These are phyloP conservation scores for Flaveria linearis DNA, from an alignment of 129 eudicot species.

Conservation along the genomic window DNA sequence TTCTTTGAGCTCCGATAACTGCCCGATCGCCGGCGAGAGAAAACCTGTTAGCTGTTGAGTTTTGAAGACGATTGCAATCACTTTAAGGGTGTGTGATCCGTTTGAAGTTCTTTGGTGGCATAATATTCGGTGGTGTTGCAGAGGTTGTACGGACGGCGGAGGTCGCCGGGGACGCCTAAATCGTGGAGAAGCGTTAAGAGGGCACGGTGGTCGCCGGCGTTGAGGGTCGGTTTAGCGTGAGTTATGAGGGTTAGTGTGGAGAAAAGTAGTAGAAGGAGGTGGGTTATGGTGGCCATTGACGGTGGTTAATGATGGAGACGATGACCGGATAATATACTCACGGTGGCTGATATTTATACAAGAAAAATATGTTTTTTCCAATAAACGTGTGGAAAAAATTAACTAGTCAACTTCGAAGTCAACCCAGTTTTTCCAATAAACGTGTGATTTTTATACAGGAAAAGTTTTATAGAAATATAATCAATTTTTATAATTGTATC, in stretches of 20 bases:
- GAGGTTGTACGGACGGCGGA: constrained; percentile 29
- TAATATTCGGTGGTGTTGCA: constrained; percentile 56
- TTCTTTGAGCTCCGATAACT: constrained; percentile 65
- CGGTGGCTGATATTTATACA: neutral
- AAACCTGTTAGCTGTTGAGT: constrained; percentile 46
- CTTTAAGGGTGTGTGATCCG: constrained; percentile 39
- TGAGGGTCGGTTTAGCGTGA: constrained; percentile 45
- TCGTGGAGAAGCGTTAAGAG: constrained; percentile 45
- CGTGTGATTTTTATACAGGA: too few relatives aligned
- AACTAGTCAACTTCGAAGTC: constrained; percentile 10
- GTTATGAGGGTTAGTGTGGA: constrained; percentile 39
- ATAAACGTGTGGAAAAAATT: constrained; percentile 20
- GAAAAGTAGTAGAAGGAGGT: constrained; percentile 39
- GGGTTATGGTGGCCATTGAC: constrained; percentile 49
- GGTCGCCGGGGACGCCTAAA: constrained; percentile 49
- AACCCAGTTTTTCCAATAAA: neutral
- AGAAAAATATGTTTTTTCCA: neutral
- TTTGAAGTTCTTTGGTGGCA: constrained; percentile 46
- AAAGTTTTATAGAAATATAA: too few relatives aligned
- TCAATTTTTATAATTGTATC: too few relatives aligned
- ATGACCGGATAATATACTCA: neutral
- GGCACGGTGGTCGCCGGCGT: constrained; percentile 51
- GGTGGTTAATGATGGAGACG: constrained; percentile 21
- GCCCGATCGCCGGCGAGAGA: constrained; percentile 66
- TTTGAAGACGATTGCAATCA: constrained; percentile 55